Conservation (phyloP, 768 basidiomycete species). For the Xerocomus brunneocitrinus region DNA sequence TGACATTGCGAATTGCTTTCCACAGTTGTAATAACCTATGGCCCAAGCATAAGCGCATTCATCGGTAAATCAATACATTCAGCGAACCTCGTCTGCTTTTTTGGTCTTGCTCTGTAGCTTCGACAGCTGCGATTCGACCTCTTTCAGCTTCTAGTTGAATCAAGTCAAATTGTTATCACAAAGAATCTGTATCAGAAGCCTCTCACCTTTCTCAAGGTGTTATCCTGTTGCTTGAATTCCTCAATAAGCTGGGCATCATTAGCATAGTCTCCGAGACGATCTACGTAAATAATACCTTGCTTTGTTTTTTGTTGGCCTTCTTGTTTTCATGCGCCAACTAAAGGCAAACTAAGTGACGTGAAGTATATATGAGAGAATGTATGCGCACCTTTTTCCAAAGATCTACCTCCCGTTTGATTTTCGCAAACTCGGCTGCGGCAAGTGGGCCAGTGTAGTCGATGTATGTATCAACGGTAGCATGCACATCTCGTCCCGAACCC, state of each 20-base stretch:
- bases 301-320: constrained; percentile 50
- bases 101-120: constrained; percentile 42
- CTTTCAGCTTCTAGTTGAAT: constrained; percentile 37
- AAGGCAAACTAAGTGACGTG: constrained; percentile 2
- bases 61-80: background rate
- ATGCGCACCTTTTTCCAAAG: constrained; percentile 41
- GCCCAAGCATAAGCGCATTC: background rate
- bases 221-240: constrained; percentile 45
- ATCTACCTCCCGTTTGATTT: constrained; percentile 56
- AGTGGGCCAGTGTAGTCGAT: constrained; percentile 32
- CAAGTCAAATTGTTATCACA: constrained; percentile 1
- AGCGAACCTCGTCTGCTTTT: constrained; percentile 55
- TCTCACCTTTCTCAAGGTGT: constrained; percentile 36
- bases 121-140: constrained; percentile 42
- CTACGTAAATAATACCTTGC: constrained; percentile 41
- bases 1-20: constrained; percentile 66
- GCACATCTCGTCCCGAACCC: constrained; percentile 23
- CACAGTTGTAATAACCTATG: constrained; percentile 49
- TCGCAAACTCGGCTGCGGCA: constrained; percentile 47
- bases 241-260: constrained; percentile 43
- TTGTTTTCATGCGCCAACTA: constrained; percentile 42
- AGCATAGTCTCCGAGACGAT: background rate
- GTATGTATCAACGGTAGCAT: constrained; percentile 13
- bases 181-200: background rate
- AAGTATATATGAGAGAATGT: background rate